phyloP scores from a whole-genome alignment of 176 grass and related monocot species.

The Bolboschoenus planiculmis region DNA sequence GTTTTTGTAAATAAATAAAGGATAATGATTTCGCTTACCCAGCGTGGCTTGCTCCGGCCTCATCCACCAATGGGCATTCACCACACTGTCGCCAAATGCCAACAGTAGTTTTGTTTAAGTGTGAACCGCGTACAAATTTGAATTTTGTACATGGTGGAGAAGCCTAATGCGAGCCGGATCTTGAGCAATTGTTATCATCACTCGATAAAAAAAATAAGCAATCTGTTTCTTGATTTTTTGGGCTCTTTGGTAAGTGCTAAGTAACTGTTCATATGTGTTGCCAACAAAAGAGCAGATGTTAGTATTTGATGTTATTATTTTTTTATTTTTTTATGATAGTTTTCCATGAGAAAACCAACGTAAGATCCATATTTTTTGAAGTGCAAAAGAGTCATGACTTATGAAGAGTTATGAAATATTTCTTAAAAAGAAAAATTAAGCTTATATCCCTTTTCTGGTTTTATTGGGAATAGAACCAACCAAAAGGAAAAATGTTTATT shows the following conservation, averaged over 20 bases:
- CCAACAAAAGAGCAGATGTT: background rate
- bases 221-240: background rate
- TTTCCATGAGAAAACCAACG: background rate
- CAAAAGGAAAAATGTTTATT: background rate
- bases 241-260: slow-evolving; percentile 2
- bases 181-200: background rate
- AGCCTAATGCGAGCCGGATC: background rate
- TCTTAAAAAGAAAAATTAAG: background rate
- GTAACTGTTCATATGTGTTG: background rate
- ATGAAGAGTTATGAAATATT: background rate
- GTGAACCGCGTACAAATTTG: background rate
- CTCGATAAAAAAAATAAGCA: background rate
- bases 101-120: background rate
- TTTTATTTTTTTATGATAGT: background rate
- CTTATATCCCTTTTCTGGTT: background rate
- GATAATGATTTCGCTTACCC: background rate
- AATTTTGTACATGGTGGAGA: background rate
- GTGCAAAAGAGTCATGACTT: background rate
- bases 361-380: background rate
- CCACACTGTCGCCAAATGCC: background rate
- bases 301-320: background rate
- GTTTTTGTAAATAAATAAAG: background rate
- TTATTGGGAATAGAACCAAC: background rate
- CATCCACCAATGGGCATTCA: slow-evolving; percentile 12
- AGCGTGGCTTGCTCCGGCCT: slow-evolving; percentile 27